Conservation (phyloP, 2,329 filamentous ascomycete genomes). For the Teratosphaeria gauchensis region DNA sequence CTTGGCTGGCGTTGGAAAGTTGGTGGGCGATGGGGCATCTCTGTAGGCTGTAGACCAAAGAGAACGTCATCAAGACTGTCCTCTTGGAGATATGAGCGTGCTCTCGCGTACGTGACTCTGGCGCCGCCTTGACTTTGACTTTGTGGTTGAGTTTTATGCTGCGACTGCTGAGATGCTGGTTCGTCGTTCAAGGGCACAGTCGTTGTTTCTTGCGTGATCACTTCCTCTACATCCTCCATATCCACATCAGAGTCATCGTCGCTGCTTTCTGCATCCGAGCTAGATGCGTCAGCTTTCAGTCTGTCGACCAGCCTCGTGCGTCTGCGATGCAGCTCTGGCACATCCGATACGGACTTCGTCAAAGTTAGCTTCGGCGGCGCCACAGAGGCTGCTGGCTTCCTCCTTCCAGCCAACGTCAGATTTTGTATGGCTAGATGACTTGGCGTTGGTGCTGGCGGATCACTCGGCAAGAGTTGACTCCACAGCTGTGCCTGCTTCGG, state of each 20-base stretch:
- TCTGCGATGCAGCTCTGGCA: slow-evolving; percentile 9
- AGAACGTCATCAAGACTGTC: slow-evolving; percentile 31
- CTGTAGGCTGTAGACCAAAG: not conserved
- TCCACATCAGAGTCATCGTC: slow-evolving; percentile 14
- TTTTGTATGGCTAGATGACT: slow-evolving; percentile 16
- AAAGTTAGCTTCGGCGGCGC: slow-evolving; percentile 4
- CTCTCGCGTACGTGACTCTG: slow-evolving; percentile 49
- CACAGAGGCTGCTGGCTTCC: slow-evolving; percentile 1
- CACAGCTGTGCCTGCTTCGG: slow-evolving; percentile 25
- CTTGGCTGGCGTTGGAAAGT: slow-evolving; percentile 4
- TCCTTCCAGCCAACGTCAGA: slow-evolving; percentile 11
- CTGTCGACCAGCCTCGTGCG: slow-evolving; percentile 25
- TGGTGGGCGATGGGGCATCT: slow-evolving; percentile 8
- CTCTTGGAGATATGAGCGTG: slow-evolving; percentile 49
- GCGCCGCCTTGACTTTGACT: slow-evolving; percentile 23
- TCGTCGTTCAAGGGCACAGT: not conserved
- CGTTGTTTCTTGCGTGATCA: not conserved
- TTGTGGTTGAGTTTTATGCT: not conserved
- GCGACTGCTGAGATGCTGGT: not conserved
- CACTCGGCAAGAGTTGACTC: slow-evolving; percentile 18
- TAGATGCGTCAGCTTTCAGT: slow-evolving; percentile 21
- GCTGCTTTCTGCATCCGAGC: slow-evolving; percentile 13
- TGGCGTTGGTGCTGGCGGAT: slow-evolving; percentile 12
- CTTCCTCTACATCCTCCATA: slow-evolving; percentile 5
- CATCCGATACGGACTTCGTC: slow-evolving; percentile 16